Conservation (phyloP, 2,329 filamentous ascomycete genomes). For the Fusarium fracticaudum region DNA sequence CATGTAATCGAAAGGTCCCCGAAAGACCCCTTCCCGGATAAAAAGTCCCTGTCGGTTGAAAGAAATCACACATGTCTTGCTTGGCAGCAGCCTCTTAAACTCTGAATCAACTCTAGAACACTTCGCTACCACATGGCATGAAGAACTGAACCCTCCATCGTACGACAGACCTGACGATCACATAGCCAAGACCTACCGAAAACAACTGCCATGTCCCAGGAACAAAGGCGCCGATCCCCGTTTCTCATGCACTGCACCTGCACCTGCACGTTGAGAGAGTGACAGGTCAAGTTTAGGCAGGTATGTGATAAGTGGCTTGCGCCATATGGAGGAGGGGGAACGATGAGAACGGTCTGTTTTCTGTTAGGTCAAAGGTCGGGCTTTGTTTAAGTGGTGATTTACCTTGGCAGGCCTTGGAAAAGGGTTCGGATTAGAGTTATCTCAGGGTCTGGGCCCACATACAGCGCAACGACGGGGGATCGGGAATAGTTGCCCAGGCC, state of each 20-base stretch:
- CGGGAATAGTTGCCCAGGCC: neutral
- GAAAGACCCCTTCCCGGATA: neutral
- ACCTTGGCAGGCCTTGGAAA: neutral
- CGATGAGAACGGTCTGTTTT: slow-evolving; percentile 6
- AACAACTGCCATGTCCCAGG: neutral
- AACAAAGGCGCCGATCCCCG: slow-evolving; percentile 4
- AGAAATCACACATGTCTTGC: neutral
- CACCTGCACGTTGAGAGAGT: neutral
- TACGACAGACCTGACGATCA: slow-evolving; percentile 4
- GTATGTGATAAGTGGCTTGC: slow-evolving; percentile 14
- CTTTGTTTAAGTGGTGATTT: neutral
- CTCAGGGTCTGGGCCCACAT: neutral
- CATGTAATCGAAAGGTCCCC: neutral
- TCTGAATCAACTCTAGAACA: neutral
- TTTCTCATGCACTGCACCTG: neutral
- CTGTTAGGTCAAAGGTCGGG: neutral
- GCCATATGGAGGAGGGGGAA: neutral
- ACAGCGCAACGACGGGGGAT: neutral
- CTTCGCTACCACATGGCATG: neutral
- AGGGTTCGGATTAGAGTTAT: neutral
- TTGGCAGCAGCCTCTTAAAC: neutral
- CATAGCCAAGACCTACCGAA: neutral
- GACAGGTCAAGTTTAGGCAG: neutral
- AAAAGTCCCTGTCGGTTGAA: neutral
- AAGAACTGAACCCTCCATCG: neutral